Percentiles rank a stretch among this genome's conserved stretches.
phyloP scores from a whole-genome alignment of 306 rosid species.

The Trifolium repens region DNA sequence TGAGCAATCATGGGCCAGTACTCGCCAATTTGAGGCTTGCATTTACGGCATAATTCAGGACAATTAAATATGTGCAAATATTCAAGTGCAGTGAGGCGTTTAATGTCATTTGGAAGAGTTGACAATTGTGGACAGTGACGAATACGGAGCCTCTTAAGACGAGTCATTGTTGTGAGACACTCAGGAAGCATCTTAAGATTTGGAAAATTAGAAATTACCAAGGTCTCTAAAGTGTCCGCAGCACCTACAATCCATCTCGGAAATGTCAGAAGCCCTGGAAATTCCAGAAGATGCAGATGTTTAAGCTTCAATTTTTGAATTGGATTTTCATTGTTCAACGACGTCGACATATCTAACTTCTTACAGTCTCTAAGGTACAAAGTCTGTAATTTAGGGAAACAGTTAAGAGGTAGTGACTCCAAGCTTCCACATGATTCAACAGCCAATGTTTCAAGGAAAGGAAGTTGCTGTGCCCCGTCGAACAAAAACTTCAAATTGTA shows the following conservation, averaged over 20 bases:
- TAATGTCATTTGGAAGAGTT: background rate
- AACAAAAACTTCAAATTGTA: constrained; percentile 6
- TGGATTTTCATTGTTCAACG: background rate
- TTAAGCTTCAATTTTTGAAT: background rate
- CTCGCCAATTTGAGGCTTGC: background rate
- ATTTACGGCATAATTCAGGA: background rate
- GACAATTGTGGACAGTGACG: background rate
- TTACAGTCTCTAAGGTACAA: background rate
- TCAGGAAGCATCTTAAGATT: background rate
- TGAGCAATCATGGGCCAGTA: constrained; percentile 15
- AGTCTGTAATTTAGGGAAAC: background rate
- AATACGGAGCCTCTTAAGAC: background rate
- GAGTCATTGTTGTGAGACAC: constrained; percentile 3
- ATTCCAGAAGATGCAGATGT: background rate
- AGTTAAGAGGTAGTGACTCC: background rate
- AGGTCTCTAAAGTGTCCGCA: background rate
- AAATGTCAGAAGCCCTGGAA: background rate
- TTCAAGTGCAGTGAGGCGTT: constrained; percentile 2
- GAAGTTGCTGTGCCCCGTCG: background rate
- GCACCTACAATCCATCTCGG: background rate
- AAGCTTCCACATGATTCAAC: background rate
- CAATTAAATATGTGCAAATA: background rate
- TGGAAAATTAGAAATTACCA: background rate
- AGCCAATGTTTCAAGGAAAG: background rate
- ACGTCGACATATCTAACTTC: background rate